Conservation (phyloP, 2,329 filamentous ascomycete genomes). For the Bipolaris sorokiniana region DNA sequence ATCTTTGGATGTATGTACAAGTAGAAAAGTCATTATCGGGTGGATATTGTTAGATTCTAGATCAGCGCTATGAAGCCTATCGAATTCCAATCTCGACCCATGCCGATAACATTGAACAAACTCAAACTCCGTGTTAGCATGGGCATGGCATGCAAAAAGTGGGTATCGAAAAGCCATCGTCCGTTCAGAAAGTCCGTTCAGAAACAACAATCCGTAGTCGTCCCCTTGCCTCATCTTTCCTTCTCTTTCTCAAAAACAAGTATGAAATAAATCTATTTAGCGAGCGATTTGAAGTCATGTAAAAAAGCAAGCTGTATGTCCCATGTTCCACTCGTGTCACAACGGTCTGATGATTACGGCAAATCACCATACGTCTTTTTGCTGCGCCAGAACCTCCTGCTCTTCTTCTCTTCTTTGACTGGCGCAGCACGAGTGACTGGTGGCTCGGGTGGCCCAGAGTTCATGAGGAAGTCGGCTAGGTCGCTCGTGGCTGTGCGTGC, state of each 20-base stretch:
- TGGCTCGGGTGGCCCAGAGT: constrained; percentile 48
- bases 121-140: background rate
- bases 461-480: constrained; percentile 53
- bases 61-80: background rate
- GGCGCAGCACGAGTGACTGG: constrained; percentile 10
- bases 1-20: too few relatives aligned
- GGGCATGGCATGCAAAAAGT: background rate
- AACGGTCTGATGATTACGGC: constrained; percentile 3
- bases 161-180: constrained; percentile 3
- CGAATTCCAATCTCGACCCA: background rate
- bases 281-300: background rate
- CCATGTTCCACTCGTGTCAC: background rate
- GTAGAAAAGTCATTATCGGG: too few relatives aligned
- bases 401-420: constrained; percentile 39
- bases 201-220: background rate
- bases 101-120: background rate
- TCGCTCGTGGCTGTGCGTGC: constrained; percentile 48
- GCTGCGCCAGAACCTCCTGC: constrained; percentile 44
- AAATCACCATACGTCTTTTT: constrained; percentile 36
- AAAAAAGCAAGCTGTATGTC: background rate
- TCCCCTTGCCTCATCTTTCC: background rate
- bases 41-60: too few relatives aligned
- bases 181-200: background rate
- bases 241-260: background rate
- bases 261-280: background rate